Evolutionary conservation across 768 basidiomycete species (phyloP), one percentile per base, ranked within the genome.

Genomic region (Hygrocybe punicea): DNA sequence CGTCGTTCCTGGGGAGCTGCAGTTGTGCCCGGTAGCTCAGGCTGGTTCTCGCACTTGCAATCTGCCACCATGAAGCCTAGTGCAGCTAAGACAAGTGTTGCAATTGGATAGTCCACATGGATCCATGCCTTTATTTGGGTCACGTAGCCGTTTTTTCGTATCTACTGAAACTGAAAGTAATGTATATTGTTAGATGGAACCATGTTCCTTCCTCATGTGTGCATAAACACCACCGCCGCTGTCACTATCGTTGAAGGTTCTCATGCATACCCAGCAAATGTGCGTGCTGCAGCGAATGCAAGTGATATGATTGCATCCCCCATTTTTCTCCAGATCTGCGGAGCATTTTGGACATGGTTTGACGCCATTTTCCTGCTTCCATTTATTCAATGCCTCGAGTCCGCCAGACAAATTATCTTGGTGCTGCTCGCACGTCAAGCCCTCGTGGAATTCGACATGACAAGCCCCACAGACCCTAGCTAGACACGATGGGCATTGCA

Each of bases 401-500:
- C 57, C 57, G 10, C 36, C 56, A 16, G 21, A 17, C 19, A 35
- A 19, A 42, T 58, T 58, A 14, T 58, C 57, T 13, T 33, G 23
- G 23, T 58, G 57, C 48, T 58, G 25, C 6, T 17, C 48, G 46
- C 60, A 62, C 11, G 60, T 51, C 33, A 62, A 21, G 13, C 60
- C 60, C 40, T 62, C 60, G 53, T 62, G 60, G 5, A 74, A 76
- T 21, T 79, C 75, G 3, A 68, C 63, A 50, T 78, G 70, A 62
- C 89, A 91, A 36, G 75, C 68, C 0, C 86, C 73, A 64, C 89
- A 91, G 47, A 91, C 86, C n/a, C 83, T 78, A 6, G 78, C 63
- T 16, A 88, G 77, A 63, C 89, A 91, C 2, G 84, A 82, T 1
- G 87, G 87, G 52, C 89, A 91, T 53, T 85, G 85, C 35, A 90